Evolutionary conservation across 768 basidiomycete species (phyloP).

Genomic region (Boletus subparvulus): DNA sequence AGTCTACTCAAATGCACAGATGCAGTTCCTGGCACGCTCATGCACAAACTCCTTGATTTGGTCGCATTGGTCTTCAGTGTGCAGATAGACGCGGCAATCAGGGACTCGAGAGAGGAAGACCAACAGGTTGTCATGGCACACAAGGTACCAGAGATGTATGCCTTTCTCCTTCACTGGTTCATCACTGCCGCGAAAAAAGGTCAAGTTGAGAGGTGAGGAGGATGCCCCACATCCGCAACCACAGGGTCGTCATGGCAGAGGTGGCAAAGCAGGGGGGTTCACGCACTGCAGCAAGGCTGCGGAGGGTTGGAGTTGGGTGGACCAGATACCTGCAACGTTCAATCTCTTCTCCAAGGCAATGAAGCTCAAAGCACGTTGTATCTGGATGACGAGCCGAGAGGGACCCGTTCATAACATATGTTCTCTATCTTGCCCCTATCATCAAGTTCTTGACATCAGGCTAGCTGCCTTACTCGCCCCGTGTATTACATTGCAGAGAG

Average conservation of each 20-base stretch:
- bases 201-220: conserved; percentile 53
- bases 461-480: conserved; percentile 85
- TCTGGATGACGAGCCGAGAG: conserved; percentile 91
- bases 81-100: conserved; percentile 69
- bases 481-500: conserved; percentile 85
- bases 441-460: background rate
- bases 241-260: conserved; percentile 57
- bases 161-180: conserved; percentile 92
- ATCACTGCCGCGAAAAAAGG: conserved; percentile 76
- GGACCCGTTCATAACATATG: conserved; percentile 77
- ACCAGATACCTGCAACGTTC: conserved; percentile 72
- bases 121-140: conserved; percentile 60
- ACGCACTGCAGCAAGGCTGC: conserved; percentile 42
- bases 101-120: conserved; percentile 69
- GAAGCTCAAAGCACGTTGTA: conserved; percentile 63
- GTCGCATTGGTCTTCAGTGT: conserved; percentile 71
- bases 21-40: conserved; percentile 57
- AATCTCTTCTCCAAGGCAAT: conserved; percentile 72
- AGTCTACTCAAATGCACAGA: conserved; percentile 77
- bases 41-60: conserved; percentile 88
- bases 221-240: conserved; percentile 45
- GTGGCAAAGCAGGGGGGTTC: conserved; percentile 51
- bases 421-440: background rate
- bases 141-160: conserved; percentile 82
- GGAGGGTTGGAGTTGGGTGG: conserved; percentile 70